Base-by-base conservation (phyloP, 2,329 filamentous ascomycete species). In the Ciborinia camelliae region DNA sequence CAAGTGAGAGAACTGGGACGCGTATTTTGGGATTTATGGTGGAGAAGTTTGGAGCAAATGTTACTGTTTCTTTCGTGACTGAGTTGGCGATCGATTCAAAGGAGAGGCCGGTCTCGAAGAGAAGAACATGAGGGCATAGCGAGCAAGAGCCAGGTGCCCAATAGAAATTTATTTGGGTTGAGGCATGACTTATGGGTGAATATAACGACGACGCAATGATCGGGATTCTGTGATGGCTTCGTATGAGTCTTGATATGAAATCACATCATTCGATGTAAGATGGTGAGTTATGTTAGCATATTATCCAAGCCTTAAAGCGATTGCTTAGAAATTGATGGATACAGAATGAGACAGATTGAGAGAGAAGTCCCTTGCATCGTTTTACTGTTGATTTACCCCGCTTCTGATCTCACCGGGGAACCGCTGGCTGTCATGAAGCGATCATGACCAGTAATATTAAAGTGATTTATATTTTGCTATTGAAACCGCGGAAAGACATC, bases 1-100 rank as follows among this genome's bases (percentile, higher is more conserved):
- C 69, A 32, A 77, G 57, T 2, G 32, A n/a, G 15, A 77, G 65
- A 26, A 75, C 71, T 9, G 76, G 75, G 26, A 77, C 70, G 5
- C 69, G 67, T 63, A 69, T 70, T 59, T 77, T 76, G 1, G 75
- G 76, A 64, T 78, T 76, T 57, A 77, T 67, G 9, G 52, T 26
- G 15, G 43, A 23, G 14, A 52, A 39, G 3, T 61, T 15, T 50
- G 10, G 32, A 32, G 20, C 51, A 48, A 62, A 72, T 73, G 20
- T 70, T 28, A 69, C 5, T 60, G 50, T 2, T 30, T 32, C 45
- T 20, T 52, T 54, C 10, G 30, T 59, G 20, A 68, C 50, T 26
- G 37, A 48, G 15, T 51, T 52, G 26, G 52, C 18, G 43, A 74
- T 62, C 10, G 65, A 55, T 57, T 72, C 65, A 61, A 72, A 74